These are phyloP conservation scores for Letharia columbiana DNA, from an alignment of 495 filamentous ascomycete genomes.

Conservation along the genomic window DNA sequence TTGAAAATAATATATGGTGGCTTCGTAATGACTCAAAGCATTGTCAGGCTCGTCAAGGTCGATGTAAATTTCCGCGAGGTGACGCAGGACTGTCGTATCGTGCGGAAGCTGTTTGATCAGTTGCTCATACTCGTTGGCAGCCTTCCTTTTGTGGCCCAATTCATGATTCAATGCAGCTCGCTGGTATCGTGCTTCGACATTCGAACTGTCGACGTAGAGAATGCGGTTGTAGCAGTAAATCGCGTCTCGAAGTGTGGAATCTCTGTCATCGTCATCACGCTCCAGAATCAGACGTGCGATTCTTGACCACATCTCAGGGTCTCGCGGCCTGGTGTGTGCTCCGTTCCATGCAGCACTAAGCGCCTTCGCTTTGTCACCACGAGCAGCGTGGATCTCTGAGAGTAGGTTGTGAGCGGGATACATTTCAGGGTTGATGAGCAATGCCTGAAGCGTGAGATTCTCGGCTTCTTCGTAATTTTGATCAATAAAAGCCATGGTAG, in stretches of 20 bases:
- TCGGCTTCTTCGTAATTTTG: constrained; percentile 56
- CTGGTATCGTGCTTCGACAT: constrained; percentile 51
- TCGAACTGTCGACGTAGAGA: constrained; percentile 50
- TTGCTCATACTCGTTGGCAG: constrained; percentile 53
- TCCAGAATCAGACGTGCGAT: constrained; percentile 60
- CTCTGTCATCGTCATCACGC: constrained; percentile 45
- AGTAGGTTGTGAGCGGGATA: constrained; percentile 68
- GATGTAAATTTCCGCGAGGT: constrained; percentile 57
- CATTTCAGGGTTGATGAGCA: constrained; percentile 77
- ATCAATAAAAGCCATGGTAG: constrained; percentile 60
- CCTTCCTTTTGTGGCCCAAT: constrained; percentile 46
- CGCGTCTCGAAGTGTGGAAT: constrained; percentile 45
- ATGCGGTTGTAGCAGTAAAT: constrained; percentile 64
- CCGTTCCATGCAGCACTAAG: constrained; percentile 60
- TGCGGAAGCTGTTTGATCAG: constrained; percentile 51
- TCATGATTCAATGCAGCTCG: constrained; percentile 52
- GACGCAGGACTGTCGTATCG: constrained; percentile 51
- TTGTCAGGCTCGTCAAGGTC: constrained; percentile 47
- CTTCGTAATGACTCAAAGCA: constrained; percentile 53
- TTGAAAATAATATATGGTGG: constrained; percentile 49
- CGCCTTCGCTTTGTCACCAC: constrained; percentile 59
- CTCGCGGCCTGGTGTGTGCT: constrained; percentile 60
- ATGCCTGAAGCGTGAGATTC: constrained; percentile 54
- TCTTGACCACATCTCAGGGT: constrained; percentile 58
- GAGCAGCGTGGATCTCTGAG: constrained; percentile 60